phyloP scores from a whole-genome alignment of 1,284 basidiomycete genomes.

The Wallemia hederae region DNA sequence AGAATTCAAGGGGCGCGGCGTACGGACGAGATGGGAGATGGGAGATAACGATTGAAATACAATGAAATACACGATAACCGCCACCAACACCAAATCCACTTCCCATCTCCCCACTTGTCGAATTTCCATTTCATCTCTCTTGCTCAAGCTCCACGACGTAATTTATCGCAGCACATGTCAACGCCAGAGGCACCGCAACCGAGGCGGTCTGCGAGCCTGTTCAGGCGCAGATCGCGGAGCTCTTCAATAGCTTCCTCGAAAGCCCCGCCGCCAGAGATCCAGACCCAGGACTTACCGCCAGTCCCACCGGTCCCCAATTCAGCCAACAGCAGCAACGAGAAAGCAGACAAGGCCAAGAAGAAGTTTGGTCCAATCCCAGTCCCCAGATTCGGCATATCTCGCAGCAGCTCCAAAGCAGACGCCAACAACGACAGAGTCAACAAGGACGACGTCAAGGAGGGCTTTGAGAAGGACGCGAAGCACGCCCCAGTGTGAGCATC shows the following conservation, averaged over 20 bases:
- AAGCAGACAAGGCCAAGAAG: neutral
- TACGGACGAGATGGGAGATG: too few relatives aligned
- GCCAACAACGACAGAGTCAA: neutral
- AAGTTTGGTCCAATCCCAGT: neutral
- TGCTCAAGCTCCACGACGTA: neutral
- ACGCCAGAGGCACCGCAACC: too few relatives aligned
- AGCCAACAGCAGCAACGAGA: too few relatives aligned
- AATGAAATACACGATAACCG: too few relatives aligned
- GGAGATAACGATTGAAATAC: too few relatives aligned
- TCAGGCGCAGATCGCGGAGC: neutral
- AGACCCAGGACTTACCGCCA: neutral
- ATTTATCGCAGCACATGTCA: neutral
- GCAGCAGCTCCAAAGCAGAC: neutral
- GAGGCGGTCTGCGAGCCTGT: neutral
- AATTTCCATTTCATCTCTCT: neutral
- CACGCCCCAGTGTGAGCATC: neutral
- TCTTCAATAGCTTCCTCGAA: neutral
- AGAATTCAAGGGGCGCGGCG: neutral
- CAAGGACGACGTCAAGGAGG: neutral
- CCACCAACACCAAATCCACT: too few relatives aligned
- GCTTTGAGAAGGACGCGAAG: neutral
- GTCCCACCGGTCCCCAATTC: neutral
- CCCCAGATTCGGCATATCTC: neutral
- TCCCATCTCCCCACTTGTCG: too few relatives aligned
- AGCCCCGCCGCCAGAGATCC: neutral